These are phyloP conservation scores for Aspergillus clavatus DNA, from an alignment of 2,329 filamentous ascomycete species.

Conservation along the genomic window DNA sequence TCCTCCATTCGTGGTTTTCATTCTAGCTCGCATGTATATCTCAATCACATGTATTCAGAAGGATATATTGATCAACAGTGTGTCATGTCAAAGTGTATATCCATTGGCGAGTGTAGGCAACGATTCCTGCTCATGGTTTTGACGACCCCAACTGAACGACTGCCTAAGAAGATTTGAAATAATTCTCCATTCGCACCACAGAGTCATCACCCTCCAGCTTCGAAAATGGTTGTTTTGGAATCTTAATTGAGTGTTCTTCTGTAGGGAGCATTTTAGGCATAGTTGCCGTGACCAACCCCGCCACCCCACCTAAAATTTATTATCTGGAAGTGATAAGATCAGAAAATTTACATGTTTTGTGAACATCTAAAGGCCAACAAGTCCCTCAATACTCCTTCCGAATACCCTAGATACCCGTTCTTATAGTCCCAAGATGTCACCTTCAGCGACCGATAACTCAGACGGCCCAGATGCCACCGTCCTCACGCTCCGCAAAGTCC, in stretches of 20 bases:
- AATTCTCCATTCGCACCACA: too few species aligned
- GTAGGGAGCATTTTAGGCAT: conserved; percentile 10
- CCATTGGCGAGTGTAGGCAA: too few species aligned
- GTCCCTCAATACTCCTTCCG: not conserved
- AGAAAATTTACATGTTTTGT: conserved; percentile 22
- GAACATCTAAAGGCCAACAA: conserved; percentile 1
- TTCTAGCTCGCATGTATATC: too few species aligned
- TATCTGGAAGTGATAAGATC: conserved; percentile 32
- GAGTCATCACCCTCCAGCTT: not conserved
- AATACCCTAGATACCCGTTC: not conserved
- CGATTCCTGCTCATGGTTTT: too few species aligned
- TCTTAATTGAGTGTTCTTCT: conserved; percentile 6
- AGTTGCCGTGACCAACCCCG: conserved; percentile 21
- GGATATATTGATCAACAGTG: too few species aligned
- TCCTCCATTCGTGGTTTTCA: too few species aligned
- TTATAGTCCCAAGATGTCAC: conserved; percentile 26
- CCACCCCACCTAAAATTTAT: conserved; percentile 38
- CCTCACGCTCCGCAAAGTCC: conserved; percentile 57
- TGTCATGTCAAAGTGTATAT: too few species aligned
- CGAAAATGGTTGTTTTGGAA: not conserved
- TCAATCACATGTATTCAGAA: too few species aligned
- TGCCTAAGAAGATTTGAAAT: too few species aligned
- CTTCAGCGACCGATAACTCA: conserved; percentile 25
- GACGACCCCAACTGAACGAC: too few species aligned
- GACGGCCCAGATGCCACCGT: conserved; percentile 35